A percentile compares a stretch with the other conserved stretches of the same genome.
These are phyloP conservation scores for Chrysoporthe puriensis DNA, from an alignment of 2,329 filamentous ascomycete species.

Conservation along the genomic window DNA sequence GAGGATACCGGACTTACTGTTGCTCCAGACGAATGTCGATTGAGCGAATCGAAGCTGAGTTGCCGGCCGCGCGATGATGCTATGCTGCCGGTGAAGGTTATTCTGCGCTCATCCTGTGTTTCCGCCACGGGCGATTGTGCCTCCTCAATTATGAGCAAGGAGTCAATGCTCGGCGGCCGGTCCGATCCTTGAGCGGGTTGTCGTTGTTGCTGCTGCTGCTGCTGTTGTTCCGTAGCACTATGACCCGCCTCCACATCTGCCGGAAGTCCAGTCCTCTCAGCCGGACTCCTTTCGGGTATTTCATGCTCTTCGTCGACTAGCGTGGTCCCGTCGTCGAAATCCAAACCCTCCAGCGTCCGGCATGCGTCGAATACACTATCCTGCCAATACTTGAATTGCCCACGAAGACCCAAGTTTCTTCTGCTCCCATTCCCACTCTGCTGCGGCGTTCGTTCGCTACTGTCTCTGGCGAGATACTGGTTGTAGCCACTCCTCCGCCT, in stretches of 20 bases:
- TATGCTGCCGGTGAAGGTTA: not conserved
- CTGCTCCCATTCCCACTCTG: slow-evolving; percentile 16
- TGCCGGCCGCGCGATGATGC: not conserved
- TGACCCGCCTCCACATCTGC: slow-evolving; percentile 8
- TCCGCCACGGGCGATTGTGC: not conserved
- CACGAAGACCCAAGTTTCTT: slow-evolving; percentile 11
- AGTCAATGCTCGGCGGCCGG: slow-evolving; percentile 15
- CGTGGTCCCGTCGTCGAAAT: slow-evolving; percentile 22
- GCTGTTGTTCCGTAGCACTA: slow-evolving; percentile 21
- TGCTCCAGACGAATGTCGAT: not conserved
- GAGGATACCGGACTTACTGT: slow-evolving; percentile 3
- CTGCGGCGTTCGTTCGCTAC: slow-evolving; percentile 8
- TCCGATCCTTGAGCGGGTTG: not conserved
- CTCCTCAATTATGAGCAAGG: slow-evolving; percentile 13
- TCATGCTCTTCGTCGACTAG: slow-evolving; percentile 22
- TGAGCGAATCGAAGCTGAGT: slow-evolving; percentile 7
- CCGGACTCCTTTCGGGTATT: slow-evolving; percentile 5
- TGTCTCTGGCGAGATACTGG: slow-evolving; percentile 15
- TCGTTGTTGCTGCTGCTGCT: slow-evolving; percentile 7
- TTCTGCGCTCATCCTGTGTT: not conserved
- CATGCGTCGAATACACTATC: slow-evolving; percentile 28
- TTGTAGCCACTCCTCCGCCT: slow-evolving; percentile 20
- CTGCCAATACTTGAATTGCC: slow-evolving; percentile 20
- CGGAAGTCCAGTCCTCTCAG: not conserved
- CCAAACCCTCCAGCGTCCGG: slow-evolving; percentile 25